Evolutionary conservation across 169 alveolate genomes (phyloP), one percentile per base, ranked within the genome.

Genomic region (Babesia microti): DNA sequence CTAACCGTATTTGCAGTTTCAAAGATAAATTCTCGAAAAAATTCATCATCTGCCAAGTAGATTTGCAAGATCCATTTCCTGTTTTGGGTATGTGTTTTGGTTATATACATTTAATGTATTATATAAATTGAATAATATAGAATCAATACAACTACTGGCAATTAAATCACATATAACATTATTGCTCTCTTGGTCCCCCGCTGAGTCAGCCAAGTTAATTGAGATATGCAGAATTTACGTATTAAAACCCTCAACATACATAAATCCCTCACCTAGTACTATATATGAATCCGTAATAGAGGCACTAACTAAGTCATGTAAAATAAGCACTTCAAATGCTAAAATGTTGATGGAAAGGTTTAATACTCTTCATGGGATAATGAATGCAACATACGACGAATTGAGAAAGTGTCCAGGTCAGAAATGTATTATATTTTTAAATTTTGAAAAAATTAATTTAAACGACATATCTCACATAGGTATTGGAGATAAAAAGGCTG

Each of bases 1-100:
- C 37, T 7, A 59, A 72, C 3, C 23, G 85, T 46, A 45, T 74
- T 21, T 56, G 63, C 50, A 57, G 67, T 15, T 43, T 74, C 28
- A 12, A 57, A 14, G 49, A 61, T 40, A 68, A 48, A 52, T 45
- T 61, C 17, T 39, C 12, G 53, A 61, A 61, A 12, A 41, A 49
- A 37, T 61, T 61, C 44, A 27, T 61, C 6, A 28, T 61, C n/a
- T 61, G 74, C 17, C 74, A 61, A 44, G 45, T 61, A 0, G 74
- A 61, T 40, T 44, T 61, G 6, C 26, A 6, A 3, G 74, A 61
- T 6, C 59, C 55, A 18, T 43, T 39, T 29, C 40, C 43, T 4
- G 12, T 48, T 17, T 7, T 48, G 9, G 9, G 59, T 48, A 48
- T 18, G 59, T 6, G 15, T 29, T 34, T 61, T 4, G 49, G 61